These are phyloP conservation scores for Amniculicola lignicola DNA, from an alignment of 495 filamentous ascomycete genomes.

Conservation along the genomic window DNA sequence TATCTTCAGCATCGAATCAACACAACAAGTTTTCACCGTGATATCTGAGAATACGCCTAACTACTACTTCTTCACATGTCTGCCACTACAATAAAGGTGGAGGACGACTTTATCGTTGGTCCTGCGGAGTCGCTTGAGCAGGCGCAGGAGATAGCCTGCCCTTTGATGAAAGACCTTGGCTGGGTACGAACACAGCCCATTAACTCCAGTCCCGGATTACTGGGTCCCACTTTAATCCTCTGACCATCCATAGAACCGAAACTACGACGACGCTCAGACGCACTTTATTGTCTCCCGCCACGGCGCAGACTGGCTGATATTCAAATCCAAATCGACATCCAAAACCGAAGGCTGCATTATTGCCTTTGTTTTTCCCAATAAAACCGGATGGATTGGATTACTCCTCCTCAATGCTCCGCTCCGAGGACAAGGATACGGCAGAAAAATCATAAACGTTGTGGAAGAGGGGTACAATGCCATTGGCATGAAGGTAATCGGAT, in stretches of 20 bases:
- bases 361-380: conserved; percentile 25
- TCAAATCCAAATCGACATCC: conserved; percentile 2
- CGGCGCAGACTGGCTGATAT: conserved; percentile 21
- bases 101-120: conserved; percentile 15
- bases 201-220: too few relatives aligned
- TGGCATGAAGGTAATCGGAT: conserved; percentile 9
- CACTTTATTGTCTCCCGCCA: conserved; percentile 20
- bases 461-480: neutral
- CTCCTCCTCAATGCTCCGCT: conserved; percentile 23
- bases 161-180: conserved; percentile 25
- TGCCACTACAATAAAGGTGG: too few relatives aligned
- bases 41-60: too few relatives aligned
- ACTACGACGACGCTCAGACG: conserved; percentile 18
- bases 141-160: conserved; percentile 25
- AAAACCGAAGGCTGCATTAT: conserved; percentile 32
- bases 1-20: too few relatives aligned
- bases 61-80: too few relatives aligned
- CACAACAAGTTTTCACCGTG: too few relatives aligned
- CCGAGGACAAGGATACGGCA: conserved; percentile 19
- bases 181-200: conserved; percentile 24
- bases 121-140: conserved; percentile 21
- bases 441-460: conserved; percentile 4
- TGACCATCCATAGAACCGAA: conserved; percentile 19
- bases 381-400: conserved; percentile 32
- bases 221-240: too few relatives aligned